Evolutionary conservation across 1,139 yeast species (phyloP).

Genomic region (Entelexis paramagnoliae): DNA sequence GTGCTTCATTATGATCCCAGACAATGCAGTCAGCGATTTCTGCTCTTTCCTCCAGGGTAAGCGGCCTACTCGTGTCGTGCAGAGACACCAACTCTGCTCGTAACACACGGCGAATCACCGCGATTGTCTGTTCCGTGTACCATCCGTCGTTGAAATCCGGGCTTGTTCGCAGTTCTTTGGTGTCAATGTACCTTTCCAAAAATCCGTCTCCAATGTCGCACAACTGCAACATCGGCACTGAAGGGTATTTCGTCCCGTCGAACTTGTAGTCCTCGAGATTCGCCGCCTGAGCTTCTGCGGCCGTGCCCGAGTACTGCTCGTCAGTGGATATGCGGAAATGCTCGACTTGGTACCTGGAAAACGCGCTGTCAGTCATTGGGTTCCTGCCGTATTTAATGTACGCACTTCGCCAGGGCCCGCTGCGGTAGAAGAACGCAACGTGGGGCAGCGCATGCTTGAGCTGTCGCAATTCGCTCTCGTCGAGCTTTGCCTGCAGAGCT

Average conservation of each 20-base stretch:
- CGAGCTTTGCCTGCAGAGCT: constrained; percentile 48
- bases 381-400: constrained; percentile 70
- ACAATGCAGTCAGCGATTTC: too few relatives aligned
- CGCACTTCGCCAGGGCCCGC: constrained; percentile 96
- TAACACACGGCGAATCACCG: constrained; percentile 55
- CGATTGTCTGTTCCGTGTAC: constrained; percentile 54
- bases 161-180: constrained; percentile 30
- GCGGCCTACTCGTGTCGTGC: constrained; percentile 26
- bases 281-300: background rate
- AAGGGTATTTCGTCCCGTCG: constrained; percentile 62
- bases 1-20: background rate
- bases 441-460: constrained; percentile 73
- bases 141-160: constrained; percentile 53
- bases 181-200: constrained; percentile 41
- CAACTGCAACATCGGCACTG: constrained; percentile 64
- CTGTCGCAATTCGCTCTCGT: constrained; percentile 39
- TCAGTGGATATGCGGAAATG: constrained; percentile 51
- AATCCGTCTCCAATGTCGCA: constrained; percentile 69
- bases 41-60: background rate
- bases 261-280: constrained; percentile 43
- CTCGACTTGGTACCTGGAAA: constrained; percentile 70
- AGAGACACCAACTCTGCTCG: constrained; percentile 58
- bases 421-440: constrained; percentile 65
- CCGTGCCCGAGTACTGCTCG: background rate
- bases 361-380: constrained; percentile 49